Percentiles rank a stretch among this genome's conserved stretches.
phyloP scores from a whole-genome alignment of 2,329 filamentous ascomycete species.

The Fusarium nygamai region DNA sequence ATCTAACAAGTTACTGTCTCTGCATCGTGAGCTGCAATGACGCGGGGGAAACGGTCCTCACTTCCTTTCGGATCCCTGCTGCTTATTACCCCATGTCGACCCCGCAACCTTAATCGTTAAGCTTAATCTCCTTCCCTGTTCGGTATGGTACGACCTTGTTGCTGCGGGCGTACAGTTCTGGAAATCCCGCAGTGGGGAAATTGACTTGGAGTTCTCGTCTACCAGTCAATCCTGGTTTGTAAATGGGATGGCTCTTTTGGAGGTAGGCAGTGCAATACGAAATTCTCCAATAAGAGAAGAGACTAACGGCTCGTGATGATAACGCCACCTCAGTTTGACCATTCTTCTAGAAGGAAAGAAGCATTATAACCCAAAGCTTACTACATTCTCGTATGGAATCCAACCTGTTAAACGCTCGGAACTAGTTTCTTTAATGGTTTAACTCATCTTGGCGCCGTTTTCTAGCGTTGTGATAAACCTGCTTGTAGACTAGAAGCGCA shows the following conservation, averaged over 20 bases:
- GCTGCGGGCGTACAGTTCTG: slow-evolving; percentile 13
- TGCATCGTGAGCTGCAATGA: background rate
- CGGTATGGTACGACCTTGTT: background rate
- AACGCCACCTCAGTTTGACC: background rate
- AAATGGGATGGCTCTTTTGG: background rate
- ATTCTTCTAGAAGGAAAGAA: slow-evolving; percentile 19
- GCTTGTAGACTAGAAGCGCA: background rate
- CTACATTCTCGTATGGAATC: background rate
- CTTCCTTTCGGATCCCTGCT: background rate
- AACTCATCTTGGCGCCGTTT: background rate
- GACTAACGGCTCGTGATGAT: background rate
- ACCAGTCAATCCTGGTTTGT: background rate
- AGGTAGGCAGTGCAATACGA: background rate
- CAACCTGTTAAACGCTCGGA: background rate
- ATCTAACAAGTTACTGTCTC: background rate
- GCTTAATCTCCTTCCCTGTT: slow-evolving; percentile 29
- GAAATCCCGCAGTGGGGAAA: slow-evolving; percentile 20
- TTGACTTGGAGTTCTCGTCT: background rate
- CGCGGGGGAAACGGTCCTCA: slow-evolving; percentile 3
- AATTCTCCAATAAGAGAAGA: background rate
- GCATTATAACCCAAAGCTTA: background rate
- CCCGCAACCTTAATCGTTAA: slow-evolving; percentile 29
- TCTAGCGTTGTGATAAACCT: slow-evolving; percentile 14
- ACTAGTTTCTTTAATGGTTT: background rate
- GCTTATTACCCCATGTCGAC: background rate